Base-by-base conservation (phyloP, 2,329 filamentous ascomycete species). In the Fusarium coicis region DNA sequence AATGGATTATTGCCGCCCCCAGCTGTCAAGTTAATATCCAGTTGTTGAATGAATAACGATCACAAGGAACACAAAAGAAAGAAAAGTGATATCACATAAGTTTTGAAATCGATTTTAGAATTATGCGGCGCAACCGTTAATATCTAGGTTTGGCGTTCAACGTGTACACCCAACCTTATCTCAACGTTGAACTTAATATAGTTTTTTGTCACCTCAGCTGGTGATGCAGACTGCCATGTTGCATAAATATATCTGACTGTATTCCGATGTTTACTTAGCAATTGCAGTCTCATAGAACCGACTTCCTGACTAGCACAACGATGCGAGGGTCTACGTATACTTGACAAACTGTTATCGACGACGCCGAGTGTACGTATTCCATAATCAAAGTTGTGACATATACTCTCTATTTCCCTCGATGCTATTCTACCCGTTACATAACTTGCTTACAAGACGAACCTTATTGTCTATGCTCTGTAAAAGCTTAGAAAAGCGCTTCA, bases 121-220 rank as follows among this genome's bases (percentile, higher is more conserved):
- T 10, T 10, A 63, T 36, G 42, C 37, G n/a, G 49, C 36, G 26
- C 32, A 43, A 23, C 47, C 47, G 55, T 54, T 68, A 16, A 49
- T 53, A 49, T 62, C 40, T 62, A 26, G 26, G 46, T 49, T 54
- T 40, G 16, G 21, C 34, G 47, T 63, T 54, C 19, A 55, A 68
- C 55, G 26, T 68, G 47, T 63, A 37, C 32, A 43, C 11, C 42
- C 32, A 53, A 63, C 55, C 55, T 68, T 63, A 55, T 54, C 46
- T 68, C 5, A 43, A 46, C 40, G 37, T 65, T 66, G 26, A 66
- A 58, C 50, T 26, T 50, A 26, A 18, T 28, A 37, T 50, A 19
- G 10, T 32, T 53, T 58, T 26, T 12, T 18, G 26, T 44, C 32
- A 39, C 61, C 43, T 47, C 26, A 60, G 19, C 54, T 40, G 43